Conservation (phyloP, 306 rosid genomes). For the Crataegus laevigata region DNA sequence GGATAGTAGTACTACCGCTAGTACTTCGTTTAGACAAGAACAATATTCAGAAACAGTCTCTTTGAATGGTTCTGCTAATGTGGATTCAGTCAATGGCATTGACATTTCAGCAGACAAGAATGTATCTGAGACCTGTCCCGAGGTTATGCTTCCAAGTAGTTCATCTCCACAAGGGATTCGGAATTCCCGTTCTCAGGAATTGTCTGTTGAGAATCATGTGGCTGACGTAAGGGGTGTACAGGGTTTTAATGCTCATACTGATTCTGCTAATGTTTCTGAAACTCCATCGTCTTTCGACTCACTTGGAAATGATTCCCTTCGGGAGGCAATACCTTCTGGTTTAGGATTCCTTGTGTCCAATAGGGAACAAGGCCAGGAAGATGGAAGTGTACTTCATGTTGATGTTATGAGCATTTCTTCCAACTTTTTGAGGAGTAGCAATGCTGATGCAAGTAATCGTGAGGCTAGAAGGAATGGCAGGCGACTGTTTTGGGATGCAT, state of each 20-base stretch:
- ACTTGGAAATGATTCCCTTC: slow-evolving; percentile 46
- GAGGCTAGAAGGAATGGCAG: slow-evolving; percentile 78
- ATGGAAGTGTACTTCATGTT: slow-evolving; percentile 60
- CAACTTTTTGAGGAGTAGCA: slow-evolving; percentile 50
- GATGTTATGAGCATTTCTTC: slow-evolving; percentile 81
- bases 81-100: slow-evolving; percentile 51
- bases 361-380: slow-evolving; percentile 56
- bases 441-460: slow-evolving; percentile 36
- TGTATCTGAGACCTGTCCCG: slow-evolving; percentile 35
- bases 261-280: slow-evolving; percentile 40
- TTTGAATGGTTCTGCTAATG: slow-evolving; percentile 63
- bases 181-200: slow-evolving; percentile 25
- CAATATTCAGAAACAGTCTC: slow-evolving; percentile 66
- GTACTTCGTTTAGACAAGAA: slow-evolving; percentile 59
- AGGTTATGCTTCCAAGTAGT: slow-evolving; percentile 42
- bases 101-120: slow-evolving; percentile 49
- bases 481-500: slow-evolving; percentile 84
- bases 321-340: slow-evolving; percentile 54
- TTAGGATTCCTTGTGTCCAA: slow-evolving; percentile 70
- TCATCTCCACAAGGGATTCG: slow-evolving; percentile 43
- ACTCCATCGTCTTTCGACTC: slow-evolving; percentile 37
- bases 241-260: slow-evolving; percentile 28
- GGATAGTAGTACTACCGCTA: slow-evolving; percentile 53
- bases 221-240: slow-evolving; percentile 19
- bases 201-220: slow-evolving; percentile 39